Base-by-base conservation (phyloP, 1,284 basidiomycete species). In the Mycena citricolor region DNA sequence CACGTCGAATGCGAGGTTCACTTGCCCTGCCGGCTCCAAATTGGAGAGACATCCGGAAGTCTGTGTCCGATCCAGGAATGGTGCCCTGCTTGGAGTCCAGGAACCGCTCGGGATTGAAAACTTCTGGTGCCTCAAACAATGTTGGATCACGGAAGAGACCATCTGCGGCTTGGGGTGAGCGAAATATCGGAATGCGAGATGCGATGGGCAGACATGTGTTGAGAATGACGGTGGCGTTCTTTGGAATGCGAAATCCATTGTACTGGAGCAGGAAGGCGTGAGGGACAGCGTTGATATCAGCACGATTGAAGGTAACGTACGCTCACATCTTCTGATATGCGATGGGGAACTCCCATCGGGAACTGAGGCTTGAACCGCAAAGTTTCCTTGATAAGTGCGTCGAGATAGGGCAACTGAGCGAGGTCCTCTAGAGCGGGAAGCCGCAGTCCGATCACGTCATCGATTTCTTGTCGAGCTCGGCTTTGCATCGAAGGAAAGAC, bases 31-130 rank as follows among this genome's bases (percentile, higher is more conserved):
- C 58, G 25, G 30, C 42, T 0, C 58, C 58, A 28, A 60, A 60
- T 3, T 40, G 16, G 10, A 54, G 25, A 16, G 42, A 52, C 24
- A 55, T 42, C 10, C 51, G 41, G 22, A 49, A 49, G 26, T 50
- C 54, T 8, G 29, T 39, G 42, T 57, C 55, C 32, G 52, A 35
- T 4, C 41, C 40, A 11, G 46, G 45, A 5, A 38, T 40, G 3
- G 56, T 57, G 12, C 55, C 53, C 30, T 45, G 44, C 32, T 55
- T 51, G 3, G 54, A 48, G 3, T 28, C 20, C 5, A 76, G 56
- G 71, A 73, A 77, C 3, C 74, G 59, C 45, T 76, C 74, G 3
- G 69, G 71, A 33, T 67, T 57, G 60, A 70, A 74, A 10, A 56
- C 55, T 19, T 72, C 66, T 4, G 72, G 63, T 43, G 63, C 56